phyloP scores from a whole-genome alignment of 495 filamentous ascomycete genomes.

The Arthonia radiata region DNA sequence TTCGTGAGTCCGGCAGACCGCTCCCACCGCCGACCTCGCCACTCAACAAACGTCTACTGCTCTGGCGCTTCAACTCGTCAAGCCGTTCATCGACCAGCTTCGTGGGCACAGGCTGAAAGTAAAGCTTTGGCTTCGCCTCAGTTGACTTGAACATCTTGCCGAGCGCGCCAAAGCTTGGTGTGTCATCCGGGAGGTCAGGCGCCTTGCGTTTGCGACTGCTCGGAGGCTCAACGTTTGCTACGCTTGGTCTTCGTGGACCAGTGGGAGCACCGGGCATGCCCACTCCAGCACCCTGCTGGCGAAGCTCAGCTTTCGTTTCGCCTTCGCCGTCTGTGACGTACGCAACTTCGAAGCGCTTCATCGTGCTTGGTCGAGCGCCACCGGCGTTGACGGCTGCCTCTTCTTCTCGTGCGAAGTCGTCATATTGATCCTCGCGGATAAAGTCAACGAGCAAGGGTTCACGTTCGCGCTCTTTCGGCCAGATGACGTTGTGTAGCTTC shows the following conservation, averaged over 20 bases:
- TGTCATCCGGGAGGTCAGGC: slow-evolving; percentile 4
- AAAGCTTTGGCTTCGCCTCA: slow-evolving; percentile 40
- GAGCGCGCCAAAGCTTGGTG: slow-evolving; percentile 18
- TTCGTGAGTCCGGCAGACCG: slow-evolving; percentile 30
- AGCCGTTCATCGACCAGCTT: slow-evolving; percentile 37
- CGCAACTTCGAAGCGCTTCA: slow-evolving; percentile 46
- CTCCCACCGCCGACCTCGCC: slow-evolving; percentile 18
- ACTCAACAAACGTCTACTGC: slow-evolving; percentile 18
- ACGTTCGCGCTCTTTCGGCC: slow-evolving; percentile 68
- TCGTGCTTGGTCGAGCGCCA: slow-evolving; percentile 19
- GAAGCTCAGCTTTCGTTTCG: slow-evolving; percentile 26
- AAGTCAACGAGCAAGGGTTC: slow-evolving; percentile 81
- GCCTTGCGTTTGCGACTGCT: too few species aligned
- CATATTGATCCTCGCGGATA: slow-evolving; percentile 48
- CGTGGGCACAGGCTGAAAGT: slow-evolving; percentile 31
- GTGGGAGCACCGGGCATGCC: slow-evolving; percentile 1
- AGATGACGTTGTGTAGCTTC: slow-evolving; percentile 49
- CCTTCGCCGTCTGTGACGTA: slow-evolving; percentile 35
- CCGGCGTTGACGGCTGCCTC: slow-evolving; percentile 12
- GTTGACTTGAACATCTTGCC: slow-evolving; percentile 41
- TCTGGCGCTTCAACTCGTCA: slow-evolving; percentile 31
- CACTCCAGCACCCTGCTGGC: too few species aligned
- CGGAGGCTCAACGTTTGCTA: too few species aligned
- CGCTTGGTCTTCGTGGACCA: not conserved
- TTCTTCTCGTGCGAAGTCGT: slow-evolving; percentile 44